A percentile compares a stretch with the other conserved stretches of the same genome.
These are phyloP conservation scores for Pezicula neosporulosa DNA, from an alignment of 2,329 filamentous ascomycete species.

Conservation along the genomic window DNA sequence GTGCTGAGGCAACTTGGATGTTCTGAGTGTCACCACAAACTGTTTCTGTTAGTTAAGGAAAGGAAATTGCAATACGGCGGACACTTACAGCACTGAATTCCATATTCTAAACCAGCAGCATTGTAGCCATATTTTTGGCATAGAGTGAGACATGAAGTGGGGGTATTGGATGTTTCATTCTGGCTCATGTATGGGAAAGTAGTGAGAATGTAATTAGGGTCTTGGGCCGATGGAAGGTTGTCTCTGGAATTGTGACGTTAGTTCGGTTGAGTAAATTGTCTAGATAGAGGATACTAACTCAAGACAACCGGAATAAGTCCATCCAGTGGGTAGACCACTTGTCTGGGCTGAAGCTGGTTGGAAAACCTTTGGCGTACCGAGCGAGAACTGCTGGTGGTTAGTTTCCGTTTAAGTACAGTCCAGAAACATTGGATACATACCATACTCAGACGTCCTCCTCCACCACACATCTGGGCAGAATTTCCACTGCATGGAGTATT, in stretches of 20 bases:
- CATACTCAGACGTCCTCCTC: constrained; percentile 18
- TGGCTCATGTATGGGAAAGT: constrained; percentile 15
- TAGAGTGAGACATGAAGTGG: constrained; percentile 15
- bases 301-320: constrained; percentile 10
- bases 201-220: constrained; percentile 10
- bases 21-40: constrained; percentile 22
- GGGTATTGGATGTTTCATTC: constrained; percentile 10
- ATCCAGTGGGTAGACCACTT: constrained; percentile 3
- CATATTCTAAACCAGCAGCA: constrained; percentile 22
- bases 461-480: constrained; percentile 28
- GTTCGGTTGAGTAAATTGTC: neutral
- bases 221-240: constrained; percentile 52
- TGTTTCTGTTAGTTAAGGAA: neutral
- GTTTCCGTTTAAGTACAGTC: too few relatives aligned
- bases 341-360: constrained; percentile 5
- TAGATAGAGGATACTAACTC: neutral
- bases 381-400: constrained; percentile 8
- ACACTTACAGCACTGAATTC: constrained; percentile 20
- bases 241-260: constrained; percentile 29
- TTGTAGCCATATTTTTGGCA: constrained; percentile 23
- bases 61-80: constrained; percentile 24
- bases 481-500: constrained; percentile 21
- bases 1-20: constrained; percentile 14
- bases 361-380: constrained; percentile 11
- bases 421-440: too few relatives aligned